These are phyloP conservation scores for Penicillium olsonii DNA, from an alignment of 2,329 filamentous ascomycete genomes.

Conservation along the genomic window DNA sequence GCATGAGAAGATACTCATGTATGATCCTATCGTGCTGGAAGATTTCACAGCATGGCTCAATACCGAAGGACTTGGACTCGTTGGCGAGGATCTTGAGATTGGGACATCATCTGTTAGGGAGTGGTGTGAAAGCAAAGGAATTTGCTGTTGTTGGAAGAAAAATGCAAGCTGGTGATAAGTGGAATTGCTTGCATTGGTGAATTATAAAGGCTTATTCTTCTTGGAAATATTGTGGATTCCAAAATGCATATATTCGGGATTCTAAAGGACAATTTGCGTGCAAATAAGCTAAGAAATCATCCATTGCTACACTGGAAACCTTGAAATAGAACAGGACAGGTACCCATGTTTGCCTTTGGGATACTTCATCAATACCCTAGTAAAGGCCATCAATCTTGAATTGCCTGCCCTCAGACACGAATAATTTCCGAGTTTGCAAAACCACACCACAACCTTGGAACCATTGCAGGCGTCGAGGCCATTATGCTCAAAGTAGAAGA, in stretches of 20 bases:
- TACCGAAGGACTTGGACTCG: conserved; percentile 62
- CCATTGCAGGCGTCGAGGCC: neutral
- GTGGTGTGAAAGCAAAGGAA: conserved; percentile 86
- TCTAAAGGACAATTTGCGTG: no score
- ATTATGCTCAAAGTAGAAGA: neutral
- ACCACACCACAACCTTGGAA: no score
- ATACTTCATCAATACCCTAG: no score
- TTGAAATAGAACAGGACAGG: no score
- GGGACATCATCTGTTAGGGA: conserved; percentile 69
- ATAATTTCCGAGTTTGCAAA: no score
- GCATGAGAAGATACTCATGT: conserved; percentile 92
- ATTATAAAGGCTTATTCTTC: neutral
- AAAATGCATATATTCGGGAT: neutral
- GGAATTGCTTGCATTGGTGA: neutral
- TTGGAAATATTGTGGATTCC: neutral
- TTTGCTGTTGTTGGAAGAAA: conserved; percentile 75
- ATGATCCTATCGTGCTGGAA: conserved; percentile 86
- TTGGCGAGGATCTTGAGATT: conserved; percentile 68
- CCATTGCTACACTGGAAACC: no score
- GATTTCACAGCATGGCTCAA: conserved; percentile 85
- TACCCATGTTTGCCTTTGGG: no score
- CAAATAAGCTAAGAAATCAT: no score
- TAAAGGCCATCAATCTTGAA: no score
- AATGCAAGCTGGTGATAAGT: conserved; percentile 15
- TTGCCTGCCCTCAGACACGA: no score